Conservation (phyloP, 352 stramenopile species). For the Phytophthora constricta region DNA sequence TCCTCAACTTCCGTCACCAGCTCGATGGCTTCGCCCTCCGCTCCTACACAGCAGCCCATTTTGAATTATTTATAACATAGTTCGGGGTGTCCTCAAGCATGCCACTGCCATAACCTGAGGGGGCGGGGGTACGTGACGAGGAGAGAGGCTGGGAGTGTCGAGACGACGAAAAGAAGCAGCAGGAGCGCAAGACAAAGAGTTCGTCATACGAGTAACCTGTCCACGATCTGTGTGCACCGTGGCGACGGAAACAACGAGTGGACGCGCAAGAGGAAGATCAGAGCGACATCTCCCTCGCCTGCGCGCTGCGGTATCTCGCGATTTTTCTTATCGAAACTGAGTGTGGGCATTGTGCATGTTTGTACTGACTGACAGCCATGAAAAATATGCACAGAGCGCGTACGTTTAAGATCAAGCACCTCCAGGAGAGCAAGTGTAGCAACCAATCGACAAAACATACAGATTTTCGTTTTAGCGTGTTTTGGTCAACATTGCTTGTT, state of each 20-base stretch:
- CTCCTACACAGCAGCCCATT: conserved; percentile 38
- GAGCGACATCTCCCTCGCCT: conserved; percentile 16
- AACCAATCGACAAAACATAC: conserved; percentile 17
- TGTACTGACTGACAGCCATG: conserved; percentile 10
- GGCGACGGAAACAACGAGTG: conserved; percentile 4
- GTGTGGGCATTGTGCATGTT: conserved; percentile 15
- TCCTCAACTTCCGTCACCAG: conserved; percentile 26
- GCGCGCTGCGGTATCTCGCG: conserved; percentile 8
- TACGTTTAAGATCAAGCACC: conserved; percentile 6
- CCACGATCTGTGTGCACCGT: neutral
- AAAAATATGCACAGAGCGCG: conserved; percentile 20
- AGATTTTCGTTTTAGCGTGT: too few species aligned
- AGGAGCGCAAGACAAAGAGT: too few species aligned
- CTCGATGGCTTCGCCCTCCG: conserved; percentile 23
- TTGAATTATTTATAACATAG: conserved; percentile 75
- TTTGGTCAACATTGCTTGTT: too few species aligned
- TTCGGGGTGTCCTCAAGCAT: conserved; percentile 22
- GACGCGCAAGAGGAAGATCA: conserved; percentile 4
- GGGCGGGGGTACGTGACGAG: neutral
- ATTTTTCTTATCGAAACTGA: conserved; percentile 27
- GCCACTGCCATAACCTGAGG: conserved; percentile 8
- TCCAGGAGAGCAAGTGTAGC: conserved; percentile 10
- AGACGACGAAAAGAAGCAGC: neutral
- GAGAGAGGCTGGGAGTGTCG: neutral
- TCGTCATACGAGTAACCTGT: neutral